Evolutionary conservation across 768 basidiomycete genomes (phyloP).

Genomic region (Clavaria fumosa): DNA sequence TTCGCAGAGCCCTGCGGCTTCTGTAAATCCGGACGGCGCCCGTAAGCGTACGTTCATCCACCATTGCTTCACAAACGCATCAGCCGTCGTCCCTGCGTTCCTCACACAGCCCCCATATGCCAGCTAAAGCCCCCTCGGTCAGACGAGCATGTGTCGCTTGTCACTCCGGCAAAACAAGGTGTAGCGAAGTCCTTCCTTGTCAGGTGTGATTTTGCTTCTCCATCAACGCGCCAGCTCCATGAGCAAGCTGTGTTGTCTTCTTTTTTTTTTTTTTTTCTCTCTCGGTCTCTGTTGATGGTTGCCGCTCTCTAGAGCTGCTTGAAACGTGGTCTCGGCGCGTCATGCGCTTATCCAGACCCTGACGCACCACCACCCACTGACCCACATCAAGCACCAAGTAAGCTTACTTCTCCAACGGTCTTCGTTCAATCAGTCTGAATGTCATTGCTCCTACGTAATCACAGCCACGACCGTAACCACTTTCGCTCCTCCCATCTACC

Average conservation of each 20-base stretch:
- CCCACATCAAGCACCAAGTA: constrained; percentile 26
- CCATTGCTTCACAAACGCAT: too few species aligned
- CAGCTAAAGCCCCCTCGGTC: constrained; percentile 71
- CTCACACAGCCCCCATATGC: too few species aligned
- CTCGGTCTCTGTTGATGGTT: too few species aligned
- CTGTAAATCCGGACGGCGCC: constrained; percentile 21
- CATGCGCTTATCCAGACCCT: constrained; percentile 68
- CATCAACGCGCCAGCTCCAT: background rate
- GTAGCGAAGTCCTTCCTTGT: constrained; percentile 70
- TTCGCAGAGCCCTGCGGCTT: constrained; percentile 13
- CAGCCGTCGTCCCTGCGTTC: too few species aligned
- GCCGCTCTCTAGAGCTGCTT: constrained; percentile 50
- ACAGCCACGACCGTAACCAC: constrained; percentile 22
- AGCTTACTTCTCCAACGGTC: constrained; percentile 10
- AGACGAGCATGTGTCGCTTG: constrained; percentile 69
- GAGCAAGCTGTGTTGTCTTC: too few species aligned
- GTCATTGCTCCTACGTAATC: constrained; percentile 9
- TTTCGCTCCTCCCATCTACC: constrained; percentile 30
- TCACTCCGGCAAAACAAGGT: constrained; percentile 72
- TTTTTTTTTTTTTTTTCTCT: too few species aligned
- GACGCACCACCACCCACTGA: constrained; percentile 42
- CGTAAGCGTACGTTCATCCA: constrained; percentile 44
- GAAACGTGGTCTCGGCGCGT: constrained; percentile 57
- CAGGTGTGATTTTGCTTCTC: constrained; percentile 31
- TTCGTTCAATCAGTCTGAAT: too few species aligned